A percentile compares a stretch with the other conserved stretches of the same genome.
phyloP scores from a whole-genome alignment of 2,329 filamentous ascomycete genomes.

The Pleomassaria siparia region DNA sequence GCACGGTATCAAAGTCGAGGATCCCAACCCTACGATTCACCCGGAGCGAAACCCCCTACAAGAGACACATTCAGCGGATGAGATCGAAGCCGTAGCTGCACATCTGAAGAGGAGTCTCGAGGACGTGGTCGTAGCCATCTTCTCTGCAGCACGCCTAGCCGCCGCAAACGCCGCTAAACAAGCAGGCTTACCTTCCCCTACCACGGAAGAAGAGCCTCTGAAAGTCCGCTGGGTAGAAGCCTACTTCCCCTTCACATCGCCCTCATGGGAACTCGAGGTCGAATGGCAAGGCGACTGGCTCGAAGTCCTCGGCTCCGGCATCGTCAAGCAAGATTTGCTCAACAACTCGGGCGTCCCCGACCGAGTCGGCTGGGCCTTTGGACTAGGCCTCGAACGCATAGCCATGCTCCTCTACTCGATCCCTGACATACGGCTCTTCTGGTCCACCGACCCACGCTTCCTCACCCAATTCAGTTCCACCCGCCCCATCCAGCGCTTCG shows the following conservation, averaged over 20 bases:
- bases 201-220: conserved; percentile 62
- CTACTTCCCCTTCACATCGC: conserved; percentile 95
- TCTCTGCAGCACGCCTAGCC: conserved; percentile 71
- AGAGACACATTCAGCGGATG: conserved; percentile 68
- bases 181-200: conserved; percentile 13
- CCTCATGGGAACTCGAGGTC: conserved; percentile 94
- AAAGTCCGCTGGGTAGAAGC: conserved; percentile 93
- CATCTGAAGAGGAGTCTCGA: conserved; percentile 91
- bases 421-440: conserved; percentile 94
- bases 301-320: conserved; percentile 89
- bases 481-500: conserved; percentile 63
- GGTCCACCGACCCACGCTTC: conserved; percentile 84
- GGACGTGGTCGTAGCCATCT: conserved; percentile 85
- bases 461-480: conserved; percentile 70
- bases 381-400: conserved; percentile 88
- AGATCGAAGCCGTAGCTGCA: conserved; percentile 77
- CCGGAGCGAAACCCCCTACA: conserved; percentile 82
- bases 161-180: conserved; percentile 51
- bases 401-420: conserved; percentile 98
- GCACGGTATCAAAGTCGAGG: conserved; percentile 77
- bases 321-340: conserved; percentile 81
- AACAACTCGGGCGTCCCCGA: conserved; percentile 73
- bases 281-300: conserved; percentile 95
- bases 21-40: conserved; percentile 78
- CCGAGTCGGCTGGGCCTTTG: conserved; percentile 92